Conservation (phyloP, 225 moss, liverwort and hornwort genomes). For the Pseudoscleropodium purum region DNA sequence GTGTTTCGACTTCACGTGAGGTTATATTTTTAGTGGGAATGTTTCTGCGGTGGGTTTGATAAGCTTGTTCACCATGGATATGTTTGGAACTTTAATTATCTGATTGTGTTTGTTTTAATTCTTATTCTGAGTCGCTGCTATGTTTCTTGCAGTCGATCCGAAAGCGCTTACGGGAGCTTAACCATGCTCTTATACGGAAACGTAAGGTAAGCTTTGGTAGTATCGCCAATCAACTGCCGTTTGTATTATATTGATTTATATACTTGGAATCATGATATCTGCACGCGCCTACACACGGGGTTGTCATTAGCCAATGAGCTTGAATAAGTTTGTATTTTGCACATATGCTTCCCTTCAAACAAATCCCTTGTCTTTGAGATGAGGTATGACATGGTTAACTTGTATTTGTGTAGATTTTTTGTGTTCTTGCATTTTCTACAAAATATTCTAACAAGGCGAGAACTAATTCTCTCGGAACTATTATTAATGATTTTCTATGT, state of each 20-base stretch:
- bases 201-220: slow-evolving; percentile 53
- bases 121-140: not conserved
- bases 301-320: not conserved
- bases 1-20: not conserved
- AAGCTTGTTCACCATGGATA: not conserved
- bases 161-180: slow-evolving; percentile 82
- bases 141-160: slow-evolving; percentile 63
- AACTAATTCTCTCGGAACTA: not conserved
- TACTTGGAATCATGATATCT: not conserved
- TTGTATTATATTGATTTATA: not conserved
- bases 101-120: not conserved
- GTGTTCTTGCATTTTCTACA: not conserved
- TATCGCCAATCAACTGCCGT: not conserved
- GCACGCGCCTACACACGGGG: not conserved
- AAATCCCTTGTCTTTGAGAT: not conserved
- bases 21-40: not conserved
- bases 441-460: not conserved
- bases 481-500: not conserved
- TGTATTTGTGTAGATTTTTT: not conserved
- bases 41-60: not conserved
- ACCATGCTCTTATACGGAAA: slow-evolving; percentile 79
- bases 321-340: not conserved
- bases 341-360: not conserved
- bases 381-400: not conserved
- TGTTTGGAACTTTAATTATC: not conserved